These are phyloP conservation scores for Diaporthe ampelina DNA, from an alignment of 2,329 filamentous ascomycete genomes.

Conservation along the genomic window DNA sequence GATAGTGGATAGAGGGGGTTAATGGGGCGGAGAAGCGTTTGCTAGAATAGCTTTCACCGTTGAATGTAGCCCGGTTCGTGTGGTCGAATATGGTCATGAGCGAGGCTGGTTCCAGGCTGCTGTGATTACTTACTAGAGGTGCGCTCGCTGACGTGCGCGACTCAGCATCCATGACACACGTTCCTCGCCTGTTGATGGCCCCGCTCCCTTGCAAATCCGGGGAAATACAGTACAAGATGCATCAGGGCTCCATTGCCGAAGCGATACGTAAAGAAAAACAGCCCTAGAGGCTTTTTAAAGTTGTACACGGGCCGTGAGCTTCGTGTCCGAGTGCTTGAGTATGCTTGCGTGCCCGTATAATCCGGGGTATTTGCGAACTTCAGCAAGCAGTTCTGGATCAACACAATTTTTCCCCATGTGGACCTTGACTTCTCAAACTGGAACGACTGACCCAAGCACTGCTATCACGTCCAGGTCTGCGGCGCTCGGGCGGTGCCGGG, in stretches of 20 bases:
- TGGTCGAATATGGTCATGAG: neutral
- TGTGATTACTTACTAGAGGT: neutral
- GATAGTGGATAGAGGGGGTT: too few relatives aligned
- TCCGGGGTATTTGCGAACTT: too few relatives aligned
- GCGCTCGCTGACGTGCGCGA: neutral
- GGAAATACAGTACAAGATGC: neutral
- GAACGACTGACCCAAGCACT: neutral
- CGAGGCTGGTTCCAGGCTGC: neutral
- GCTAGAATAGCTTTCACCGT: neutral
- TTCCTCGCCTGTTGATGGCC: slow-evolving; percentile 4
- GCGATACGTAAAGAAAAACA: neutral
- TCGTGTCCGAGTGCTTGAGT: neutral
- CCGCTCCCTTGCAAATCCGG: slow-evolving; percentile 26
- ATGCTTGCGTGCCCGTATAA: too few relatives aligned
- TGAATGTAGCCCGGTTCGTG: too few relatives aligned
- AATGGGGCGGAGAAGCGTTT: neutral
- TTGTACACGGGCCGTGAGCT: neutral
- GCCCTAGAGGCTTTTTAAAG: neutral
- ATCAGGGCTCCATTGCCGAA: neutral
- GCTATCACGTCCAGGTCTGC: too few relatives aligned
- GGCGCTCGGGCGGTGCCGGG: too few relatives aligned
- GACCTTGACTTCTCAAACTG: neutral
- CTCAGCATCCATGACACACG: slow-evolving; percentile 14
- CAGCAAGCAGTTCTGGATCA: neutral
- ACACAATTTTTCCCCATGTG: too few relatives aligned